Evolutionary conservation across 2,329 filamentous ascomycete genomes (phyloP), one percentile per base, ranked within the genome.

Genomic region (Ascosphaera apis): DNA sequence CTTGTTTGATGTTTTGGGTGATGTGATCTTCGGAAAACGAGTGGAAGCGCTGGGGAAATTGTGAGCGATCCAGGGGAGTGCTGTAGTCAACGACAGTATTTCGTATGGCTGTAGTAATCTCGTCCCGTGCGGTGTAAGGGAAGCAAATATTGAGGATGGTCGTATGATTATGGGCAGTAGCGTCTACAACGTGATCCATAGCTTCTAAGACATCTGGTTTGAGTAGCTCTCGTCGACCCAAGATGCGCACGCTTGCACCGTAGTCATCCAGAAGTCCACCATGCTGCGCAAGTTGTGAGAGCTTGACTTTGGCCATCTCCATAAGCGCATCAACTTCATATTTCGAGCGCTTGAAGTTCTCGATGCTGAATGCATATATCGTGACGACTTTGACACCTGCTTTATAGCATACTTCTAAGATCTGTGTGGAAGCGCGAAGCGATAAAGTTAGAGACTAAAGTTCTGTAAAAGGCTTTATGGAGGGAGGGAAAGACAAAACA

Each of bases 361-460:
- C 88, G 49, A 98, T 93, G 51, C 82, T 92, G 59, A 98, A 98
- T 12, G 88, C 88, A 54, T 95, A 98, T 43, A 98, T 83, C 3
- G 88, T 95, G 28, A 98, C 86, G 6, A 91, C 82, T 54, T 88
- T 86, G 42, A 98, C 86, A 37, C 88, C 88, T 40, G 79, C 83
- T 53, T 92, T 93, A 65, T 95, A 98, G 66, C 88, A 95, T 37
- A 98, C 80, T 57, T 98, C 88, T 40, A 98, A 73, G 36, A 95
- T 82, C 77, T 80, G 45, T n/a, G n/a, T n/a, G n/a, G n/a, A n/a
- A n/a, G n/a, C n/a, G n/a, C n/a, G n/a, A n/a, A n/a, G n/a, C n/a
- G n/a, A n/a, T 25, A 11, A 4, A 32, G 32, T n/a, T 27, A 16
- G 2, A 16, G 13, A 31, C 9, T 27, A 21, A 16, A 11, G 27